Evolutionary conservation across 2,329 filamentous ascomycete genomes (phyloP).

Genomic region (Chaetothyriales sp.): DNA sequence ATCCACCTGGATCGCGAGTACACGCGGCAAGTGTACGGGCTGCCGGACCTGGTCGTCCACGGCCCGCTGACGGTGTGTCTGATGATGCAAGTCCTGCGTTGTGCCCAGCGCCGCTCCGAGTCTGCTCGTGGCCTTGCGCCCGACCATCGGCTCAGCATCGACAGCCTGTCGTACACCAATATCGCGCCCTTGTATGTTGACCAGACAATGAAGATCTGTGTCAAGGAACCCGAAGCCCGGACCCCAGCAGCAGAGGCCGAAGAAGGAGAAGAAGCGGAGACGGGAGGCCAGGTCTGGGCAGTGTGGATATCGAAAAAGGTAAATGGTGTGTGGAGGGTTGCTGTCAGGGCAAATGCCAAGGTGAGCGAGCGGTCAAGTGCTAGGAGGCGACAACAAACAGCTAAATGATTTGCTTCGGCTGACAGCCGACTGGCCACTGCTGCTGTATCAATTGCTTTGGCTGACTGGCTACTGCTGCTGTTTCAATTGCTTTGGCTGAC

Average conservation of each 20-base stretch:
- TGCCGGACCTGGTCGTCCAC: constrained; percentile 66
- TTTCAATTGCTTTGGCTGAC: no score
- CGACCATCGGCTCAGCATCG: neutral
- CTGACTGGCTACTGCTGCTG: no score
- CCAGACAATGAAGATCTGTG: neutral
- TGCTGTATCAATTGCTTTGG: no score
- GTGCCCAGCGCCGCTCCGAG: constrained; percentile 28
- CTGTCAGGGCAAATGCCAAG: neutral
- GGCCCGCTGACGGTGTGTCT: constrained; percentile 70
- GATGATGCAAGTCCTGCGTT: constrained; percentile 54
- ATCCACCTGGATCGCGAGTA: constrained; percentile 75
- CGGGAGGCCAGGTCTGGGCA: neutral
- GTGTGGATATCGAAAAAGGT: neutral
- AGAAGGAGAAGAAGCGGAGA: neutral
- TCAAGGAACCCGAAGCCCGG: neutral
- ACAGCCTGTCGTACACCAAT: neutral
- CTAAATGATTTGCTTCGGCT: neutral
- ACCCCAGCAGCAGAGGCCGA: neutral
- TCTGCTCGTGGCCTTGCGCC: neutral
- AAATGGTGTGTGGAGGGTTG: neutral
- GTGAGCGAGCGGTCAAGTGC: neutral
- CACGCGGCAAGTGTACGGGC: constrained; percentile 57
- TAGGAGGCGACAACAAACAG: neutral
- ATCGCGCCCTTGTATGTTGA: neutral
- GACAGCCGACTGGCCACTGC: no score